These are phyloP conservation scores for Acer saccharum DNA, from an alignment of 345 rosid genomes.

Conservation along the genomic window DNA sequence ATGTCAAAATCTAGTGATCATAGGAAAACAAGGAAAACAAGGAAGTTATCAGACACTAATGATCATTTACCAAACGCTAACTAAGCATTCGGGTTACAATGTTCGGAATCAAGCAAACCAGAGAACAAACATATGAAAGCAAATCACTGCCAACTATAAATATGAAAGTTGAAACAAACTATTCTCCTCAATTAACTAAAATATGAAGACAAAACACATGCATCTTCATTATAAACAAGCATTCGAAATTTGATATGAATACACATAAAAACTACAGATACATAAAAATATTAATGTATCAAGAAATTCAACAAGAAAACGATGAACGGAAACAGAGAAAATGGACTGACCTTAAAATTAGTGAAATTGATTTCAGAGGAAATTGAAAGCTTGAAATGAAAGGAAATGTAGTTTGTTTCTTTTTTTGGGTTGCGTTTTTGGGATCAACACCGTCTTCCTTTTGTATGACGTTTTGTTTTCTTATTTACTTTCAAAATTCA, in stretches of 20 bases:
- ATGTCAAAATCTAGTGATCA: too few relatives aligned
- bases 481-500: too few relatives aligned
- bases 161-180: neutral
- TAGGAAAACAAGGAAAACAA: neutral
- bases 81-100: too few relatives aligned
- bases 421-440: too few relatives aligned
- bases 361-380: neutral
- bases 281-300: neutral
- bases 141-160: neutral
- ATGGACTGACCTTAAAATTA: neutral
- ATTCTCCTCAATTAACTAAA: neutral
- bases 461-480: too few relatives aligned
- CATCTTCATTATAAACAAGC: too few relatives aligned
- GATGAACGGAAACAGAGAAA: neutral
- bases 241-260: too few relatives aligned
- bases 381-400: neutral
- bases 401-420: neutral
- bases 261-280: too few relatives aligned
- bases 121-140: neutral
- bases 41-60: neutral
- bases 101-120: neutral
- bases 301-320: neutral
- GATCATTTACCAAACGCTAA: neutral
- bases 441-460: too few relatives aligned
- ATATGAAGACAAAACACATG: neutral